Conservation (phyloP, 495 filamentous ascomycete genomes). For the Podospora anserina region DNA sequence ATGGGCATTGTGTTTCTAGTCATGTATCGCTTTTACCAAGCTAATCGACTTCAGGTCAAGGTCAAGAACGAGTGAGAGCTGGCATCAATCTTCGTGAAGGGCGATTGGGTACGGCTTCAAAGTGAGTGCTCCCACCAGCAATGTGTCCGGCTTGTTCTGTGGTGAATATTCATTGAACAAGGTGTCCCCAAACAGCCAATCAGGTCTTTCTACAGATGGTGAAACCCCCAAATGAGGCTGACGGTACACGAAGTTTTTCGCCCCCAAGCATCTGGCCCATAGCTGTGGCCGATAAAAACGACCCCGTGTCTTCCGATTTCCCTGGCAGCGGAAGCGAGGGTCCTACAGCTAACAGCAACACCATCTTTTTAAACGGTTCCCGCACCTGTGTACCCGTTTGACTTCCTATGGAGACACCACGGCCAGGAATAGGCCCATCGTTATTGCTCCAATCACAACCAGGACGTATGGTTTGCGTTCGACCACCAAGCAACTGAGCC, state of each 20-base stretch:
- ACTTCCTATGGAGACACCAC: neutral
- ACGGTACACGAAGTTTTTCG: neutral
- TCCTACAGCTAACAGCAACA: neutral
- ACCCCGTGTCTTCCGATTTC: neutral
- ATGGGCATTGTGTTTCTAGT: neutral
- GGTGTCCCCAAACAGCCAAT: neutral
- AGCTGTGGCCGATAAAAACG: neutral
- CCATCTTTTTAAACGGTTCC: neutral
- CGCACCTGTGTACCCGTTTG: neutral
- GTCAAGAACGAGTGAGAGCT: slow-evolving; percentile 6
- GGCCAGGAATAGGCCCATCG: no score
- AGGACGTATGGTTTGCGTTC: neutral
- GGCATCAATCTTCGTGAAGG: neutral
- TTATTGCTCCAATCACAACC: neutral
- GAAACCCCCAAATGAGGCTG: neutral
- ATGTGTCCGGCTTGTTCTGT: no score
- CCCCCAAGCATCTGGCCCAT: neutral
- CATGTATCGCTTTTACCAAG: slow-evolving; percentile 19
- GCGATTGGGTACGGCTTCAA: neutral
- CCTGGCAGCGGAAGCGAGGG: neutral
- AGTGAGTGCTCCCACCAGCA: neutral
- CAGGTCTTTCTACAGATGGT: neutral
- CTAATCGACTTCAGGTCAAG: slow-evolving; percentile 24
- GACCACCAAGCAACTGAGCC: neutral
- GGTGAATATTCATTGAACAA: no score